Base-by-base conservation (phyloP, 805 yeast genomes). In the Trichomonascus vanleenenianus region DNA sequence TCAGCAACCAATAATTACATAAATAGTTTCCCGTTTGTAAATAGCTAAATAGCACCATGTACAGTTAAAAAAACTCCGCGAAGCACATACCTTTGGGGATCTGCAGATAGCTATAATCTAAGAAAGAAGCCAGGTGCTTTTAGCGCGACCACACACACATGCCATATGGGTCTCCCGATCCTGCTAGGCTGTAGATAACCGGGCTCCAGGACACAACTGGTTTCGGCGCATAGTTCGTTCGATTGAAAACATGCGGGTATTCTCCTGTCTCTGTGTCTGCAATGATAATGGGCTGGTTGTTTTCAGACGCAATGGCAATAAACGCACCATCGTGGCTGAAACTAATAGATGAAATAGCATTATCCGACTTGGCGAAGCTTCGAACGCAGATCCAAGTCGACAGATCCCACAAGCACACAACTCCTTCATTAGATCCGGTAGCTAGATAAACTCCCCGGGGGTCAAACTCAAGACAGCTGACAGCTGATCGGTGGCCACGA, bases 361-460 rank as follows among this genome's bases (percentile, higher is more conserved):
- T 72, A 54, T 47, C 63, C 52, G 32, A 39, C 35, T 50, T 49
- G 34, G 72, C 58, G 10, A 73, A 54, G 0, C 72, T 70, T 31
- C 59, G 56, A n/a, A 56, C 46, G 39, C 66, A 64, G 44, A 68
- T 60, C 60, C 76, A 60, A 22, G 67, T 65, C 1, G 57, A 48
- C 6, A 72, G 56, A 34, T 66, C 64, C 81, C 81, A 78, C 9
- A 76, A 34, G 15, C 78, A 68, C 5, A 76, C 69, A 15, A 73
- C 67, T 20, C 83, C 83, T 49, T 78, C 84, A 45, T 70, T 72
- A 15, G 81, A 67, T 0, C 84, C 86, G 1, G 71, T 72, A 2
- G 73, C 71, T 9, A 81, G 46, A 51, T 59, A 73, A 18, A 62
- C 53, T 0, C 82, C 86, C 42, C 67, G 56, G 2, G 81, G 80